These are phyloP conservation scores for Pleurotus platypus DNA, from an alignment of 768 basidiomycete species.

Conservation along the genomic window DNA sequence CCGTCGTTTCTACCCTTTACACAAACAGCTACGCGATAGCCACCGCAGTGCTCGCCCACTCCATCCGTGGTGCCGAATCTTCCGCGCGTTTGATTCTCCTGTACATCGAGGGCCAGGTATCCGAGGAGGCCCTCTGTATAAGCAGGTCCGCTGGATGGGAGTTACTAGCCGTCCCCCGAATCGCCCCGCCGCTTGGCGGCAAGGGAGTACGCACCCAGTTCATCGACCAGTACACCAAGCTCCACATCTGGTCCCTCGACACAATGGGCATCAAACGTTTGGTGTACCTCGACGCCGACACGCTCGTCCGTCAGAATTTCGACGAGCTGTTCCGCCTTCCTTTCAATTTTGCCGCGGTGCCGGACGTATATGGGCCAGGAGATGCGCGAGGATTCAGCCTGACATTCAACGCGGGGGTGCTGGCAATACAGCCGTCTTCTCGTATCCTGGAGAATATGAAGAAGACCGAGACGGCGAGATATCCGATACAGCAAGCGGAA, in stretches of 20 bases:
- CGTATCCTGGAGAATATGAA: conserved; percentile 25
- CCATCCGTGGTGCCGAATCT: conserved; percentile 18
- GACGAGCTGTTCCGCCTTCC: conserved; percentile 40
- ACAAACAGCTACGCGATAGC: conserved; percentile 25
- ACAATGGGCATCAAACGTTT: conserved; percentile 23
- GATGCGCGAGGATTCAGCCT: conserved; percentile 27
- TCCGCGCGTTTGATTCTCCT: conserved; percentile 23
- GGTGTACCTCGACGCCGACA: conserved; percentile 42
- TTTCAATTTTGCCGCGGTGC: conserved; percentile 37
- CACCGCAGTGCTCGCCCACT: conserved; percentile 25
- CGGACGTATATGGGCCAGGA: conserved; percentile 27
- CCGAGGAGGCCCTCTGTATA: conserved; percentile 34
- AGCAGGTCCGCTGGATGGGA: conserved; percentile 36
- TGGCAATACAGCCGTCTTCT: conserved; percentile 28
- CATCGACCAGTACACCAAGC: conserved; percentile 40
- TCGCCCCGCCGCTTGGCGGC: conserved; percentile 34
- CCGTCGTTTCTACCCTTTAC: conserved; percentile 23
- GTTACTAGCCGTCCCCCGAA: conserved; percentile 28
- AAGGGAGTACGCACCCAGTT: conserved; percentile 29
- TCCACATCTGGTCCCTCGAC: conserved; percentile 36
- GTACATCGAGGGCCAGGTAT: conserved; percentile 29
- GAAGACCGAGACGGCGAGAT: conserved; percentile 23
- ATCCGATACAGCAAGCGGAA: conserved; percentile 29
- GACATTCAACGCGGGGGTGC: conserved; percentile 36
- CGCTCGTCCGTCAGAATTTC: conserved; percentile 36